Base-by-base conservation (phyloP, 306 rosid species). In the Quercus alba region DNA sequence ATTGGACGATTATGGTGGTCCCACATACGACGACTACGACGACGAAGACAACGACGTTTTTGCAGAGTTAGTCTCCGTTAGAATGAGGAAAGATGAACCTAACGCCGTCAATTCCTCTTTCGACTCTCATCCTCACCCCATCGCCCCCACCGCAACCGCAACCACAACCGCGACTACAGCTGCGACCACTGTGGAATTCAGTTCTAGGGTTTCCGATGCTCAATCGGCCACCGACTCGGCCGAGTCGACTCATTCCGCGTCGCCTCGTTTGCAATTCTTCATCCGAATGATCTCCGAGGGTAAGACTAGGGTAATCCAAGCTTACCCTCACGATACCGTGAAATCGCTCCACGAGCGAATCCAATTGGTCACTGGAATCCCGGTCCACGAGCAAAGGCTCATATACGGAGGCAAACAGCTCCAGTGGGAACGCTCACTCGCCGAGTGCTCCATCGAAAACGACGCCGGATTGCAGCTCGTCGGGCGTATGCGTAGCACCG, bases 61-160 rank as follows among this genome's bases (percentile, higher is more conserved):
- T n/a, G 46, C 81, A 13, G 97, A 91, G 85, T 75, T 91, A 82
- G 87, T 88, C 75, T 81, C 87, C 9, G 91, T 85, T 21, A 90
- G 93, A 70, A 93, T 89, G 99, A 84, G 90, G 83, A 91, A 77
- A 57, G 89, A 80, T 31, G 95, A 90, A 56, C 81, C 86, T n/a
- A 81, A 76, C 75, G 91, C 91, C 23, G 81, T 82, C 66, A 83
- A 88, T 75, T 86, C 87, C 49, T 79, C 87, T 1, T 73, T 63
- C 14, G 62, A 70, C 69, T 49, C 63, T 49, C 69, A 35, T 54
- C 52, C 81, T 7, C 54, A 35, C 23, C 41, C 41, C 41, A 20
- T 59, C 9, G 55, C 74, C 41, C 25, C 49, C 58, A 82, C 59
- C 69, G 19, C 82, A 13, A 30, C 54, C 14, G 8, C 41, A 13